Base-by-base conservation (phyloP, 352 stramenopile species). In the Phytophthora foliorum region DNA sequence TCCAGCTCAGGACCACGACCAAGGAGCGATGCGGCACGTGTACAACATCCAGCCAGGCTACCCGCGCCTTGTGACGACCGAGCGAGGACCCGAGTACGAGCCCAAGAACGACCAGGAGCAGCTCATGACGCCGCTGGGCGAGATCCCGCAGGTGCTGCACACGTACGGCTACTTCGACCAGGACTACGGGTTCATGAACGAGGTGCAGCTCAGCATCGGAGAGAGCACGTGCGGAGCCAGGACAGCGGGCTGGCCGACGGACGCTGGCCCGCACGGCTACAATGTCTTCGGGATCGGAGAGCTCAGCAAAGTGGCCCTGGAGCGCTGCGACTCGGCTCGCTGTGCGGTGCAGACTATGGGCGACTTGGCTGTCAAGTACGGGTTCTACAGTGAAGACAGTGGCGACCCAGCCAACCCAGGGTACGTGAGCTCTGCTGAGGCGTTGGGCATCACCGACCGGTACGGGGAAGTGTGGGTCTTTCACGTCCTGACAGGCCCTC, bases 91-190 rank as follows among this genome's bases (percentile, higher is more conserved):
- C 9, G 76, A 92, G 25, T 98, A 97, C 75, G 56, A 49, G 11
- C 82, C 88, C 1, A 74, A 74, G 34, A 55, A 38, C 17, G 38
- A 62, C n/a, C 54, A 69, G 2, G 57, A 86, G 50, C 25, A 68
- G 22, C 62, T 89, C 17, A 85, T 78, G 56, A 74, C 70, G 50
- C 87, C 94, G 6, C 73, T 98, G 41, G 91, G 92, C 10, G 87
- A 84, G 57, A 95, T 98, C 51, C 88, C 90, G 8, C 87, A 99
- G 72, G 85, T 98, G 9, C 31, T 60, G 19, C 86, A 96, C 68
- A 99, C 96, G 14, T 98, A 93, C 77, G 93, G 87, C 7, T 98
- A 98, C 78, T 93, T 97, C 32, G 95, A 99, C 67, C 94, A 97
- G 54, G 89, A 96, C 77, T 96, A 99, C 53, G 94, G 90, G 42